Conservation (phyloP, 2,329 filamentous ascomycete genomes). For the Elsinoe batatas region DNA sequence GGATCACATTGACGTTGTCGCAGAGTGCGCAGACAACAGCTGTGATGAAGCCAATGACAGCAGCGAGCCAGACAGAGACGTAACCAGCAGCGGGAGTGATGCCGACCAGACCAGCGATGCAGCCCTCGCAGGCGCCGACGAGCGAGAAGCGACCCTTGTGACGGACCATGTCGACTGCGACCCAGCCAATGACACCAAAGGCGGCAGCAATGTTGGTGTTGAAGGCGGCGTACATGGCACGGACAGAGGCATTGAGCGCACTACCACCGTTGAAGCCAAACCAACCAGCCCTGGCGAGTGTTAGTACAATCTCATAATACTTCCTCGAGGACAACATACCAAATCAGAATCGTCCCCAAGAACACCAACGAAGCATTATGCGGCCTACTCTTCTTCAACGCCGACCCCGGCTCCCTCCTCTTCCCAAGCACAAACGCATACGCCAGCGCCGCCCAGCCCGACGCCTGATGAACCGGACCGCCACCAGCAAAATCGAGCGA, state of each 20-base stretch:
- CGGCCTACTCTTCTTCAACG: conserved; percentile 45
- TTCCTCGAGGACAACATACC: conserved; percentile 34
- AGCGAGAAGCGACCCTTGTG: conserved; percentile 45
- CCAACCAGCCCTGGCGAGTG: conserved; percentile 37
- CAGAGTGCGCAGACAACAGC: conserved; percentile 41
- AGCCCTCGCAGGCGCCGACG: conserved; percentile 48
- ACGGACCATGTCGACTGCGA: conserved; percentile 43
- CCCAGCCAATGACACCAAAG: conserved; percentile 46
- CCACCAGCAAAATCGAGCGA: conserved; percentile 52
- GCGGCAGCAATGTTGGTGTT: conserved; percentile 49
- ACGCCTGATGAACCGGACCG: conserved; percentile 55
- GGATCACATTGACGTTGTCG: conserved; percentile 44
- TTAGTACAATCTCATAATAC: conserved; percentile 23
- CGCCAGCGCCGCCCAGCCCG: conserved; percentile 53
- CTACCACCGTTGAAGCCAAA: conserved; percentile 51
- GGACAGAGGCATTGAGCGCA: conserved; percentile 43
- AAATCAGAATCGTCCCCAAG: conserved; percentile 54
- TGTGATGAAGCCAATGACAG: conserved; percentile 48
- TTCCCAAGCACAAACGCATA: conserved; percentile 56
- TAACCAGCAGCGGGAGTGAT: conserved; percentile 27
- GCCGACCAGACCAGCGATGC: conserved; percentile 51
- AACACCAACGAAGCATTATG: conserved; percentile 56
- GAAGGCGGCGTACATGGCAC: conserved; percentile 46
- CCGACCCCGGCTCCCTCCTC: conserved; percentile 40
- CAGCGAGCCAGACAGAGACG: conserved; percentile 44